These are phyloP conservation scores for Pichia sp. DNA, from an alignment of 1,139 yeast species.

Conservation along the genomic window DNA sequence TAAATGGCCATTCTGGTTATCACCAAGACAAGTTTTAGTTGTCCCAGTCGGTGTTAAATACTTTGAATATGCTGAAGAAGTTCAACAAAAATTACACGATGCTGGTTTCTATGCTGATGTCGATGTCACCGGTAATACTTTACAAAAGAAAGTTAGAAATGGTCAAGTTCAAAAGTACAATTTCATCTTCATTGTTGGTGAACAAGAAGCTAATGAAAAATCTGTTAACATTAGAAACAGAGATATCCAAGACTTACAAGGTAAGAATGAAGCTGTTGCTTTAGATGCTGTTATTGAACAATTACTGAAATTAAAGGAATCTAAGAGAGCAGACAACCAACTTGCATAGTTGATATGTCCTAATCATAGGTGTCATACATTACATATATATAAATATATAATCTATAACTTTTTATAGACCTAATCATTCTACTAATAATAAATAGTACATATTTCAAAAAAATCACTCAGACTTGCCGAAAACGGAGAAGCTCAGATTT, in stretches of 20 bases:
- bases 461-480: too few relatives aligned
- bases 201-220: constrained; percentile 70
- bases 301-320: constrained; percentile 55
- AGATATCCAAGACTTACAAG: constrained; percentile 80
- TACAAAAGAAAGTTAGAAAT: constrained; percentile 93
- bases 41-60: constrained; percentile 95
- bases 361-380: background rate
- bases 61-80: constrained; percentile 78
- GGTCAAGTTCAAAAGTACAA: constrained; percentile 92
- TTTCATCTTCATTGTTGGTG: constrained; percentile 94
- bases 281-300: constrained; percentile 67
- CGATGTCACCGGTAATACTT: constrained; percentile 87
- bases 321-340: constrained; percentile 64
- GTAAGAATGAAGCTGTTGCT: constrained; percentile 76
- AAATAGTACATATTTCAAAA: too few relatives aligned
- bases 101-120: constrained; percentile 84
- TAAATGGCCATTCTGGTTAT: constrained; percentile 98
- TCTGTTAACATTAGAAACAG: constrained; percentile 91
- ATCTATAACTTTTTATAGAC: too few relatives aligned
- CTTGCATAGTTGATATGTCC: constrained; percentile 25
- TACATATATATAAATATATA: background rate
- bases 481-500: too few relatives aligned
- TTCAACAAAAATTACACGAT: constrained; percentile 61
- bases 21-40: constrained; percentile 92
- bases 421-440: too few relatives aligned